Percentiles rank a stretch among this genome's conserved stretches.
These are phyloP conservation scores for Strobilomyces confusus DNA, from an alignment of 768 basidiomycete genomes.

Conservation along the genomic window DNA sequence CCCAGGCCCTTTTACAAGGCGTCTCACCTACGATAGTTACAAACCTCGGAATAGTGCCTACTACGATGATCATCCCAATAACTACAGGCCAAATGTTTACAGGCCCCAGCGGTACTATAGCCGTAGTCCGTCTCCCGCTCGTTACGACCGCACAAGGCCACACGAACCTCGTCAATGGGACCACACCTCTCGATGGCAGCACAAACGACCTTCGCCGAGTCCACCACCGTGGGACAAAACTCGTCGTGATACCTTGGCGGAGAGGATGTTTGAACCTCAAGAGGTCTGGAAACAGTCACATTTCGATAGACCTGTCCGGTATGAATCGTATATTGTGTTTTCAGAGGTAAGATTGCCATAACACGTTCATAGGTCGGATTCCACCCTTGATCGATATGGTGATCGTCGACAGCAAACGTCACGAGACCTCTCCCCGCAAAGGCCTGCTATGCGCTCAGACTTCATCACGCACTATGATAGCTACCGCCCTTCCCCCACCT, in stretches of 20 bases:
- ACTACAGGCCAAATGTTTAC: conserved; percentile 41
- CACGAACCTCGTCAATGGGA: conserved; percentile 47
- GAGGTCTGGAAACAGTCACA: conserved; percentile 65
- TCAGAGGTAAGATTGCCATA: conserved; percentile 21
- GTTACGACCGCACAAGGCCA: conserved; percentile 39
- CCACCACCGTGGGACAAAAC: conserved; percentile 31
- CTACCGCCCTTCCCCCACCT: conserved; percentile 41
- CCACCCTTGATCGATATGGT: conserved; percentile 32
- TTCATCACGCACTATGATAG: conserved; percentile 40
- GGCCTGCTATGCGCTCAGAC: conserved; percentile 31
- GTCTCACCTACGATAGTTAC: conserved; percentile 50
- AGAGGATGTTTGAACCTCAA: conserved; percentile 70
- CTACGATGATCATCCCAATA: conserved; percentile 40
- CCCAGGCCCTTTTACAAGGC: conserved; percentile 42
- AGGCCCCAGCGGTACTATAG: conserved; percentile 35
- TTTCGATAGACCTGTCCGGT: conserved; percentile 39
- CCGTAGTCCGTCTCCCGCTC: conserved; percentile 52
- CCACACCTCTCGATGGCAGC: conserved; percentile 40
- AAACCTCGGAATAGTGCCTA: conserved; percentile 37
- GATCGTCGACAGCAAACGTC: conserved; percentile 34
- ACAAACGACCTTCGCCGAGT: conserved; percentile 40
- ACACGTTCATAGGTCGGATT: conserved; percentile 24
- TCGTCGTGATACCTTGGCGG: conserved; percentile 38
- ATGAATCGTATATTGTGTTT: conserved; percentile 37
- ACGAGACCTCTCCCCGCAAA: conserved; percentile 37